Percentiles rank a stretch among this genome's conserved stretches.
These are phyloP conservation scores for Lolium perenne DNA, from an alignment of 176 grass and related monocot genomes.

Conservation along the genomic window DNA sequence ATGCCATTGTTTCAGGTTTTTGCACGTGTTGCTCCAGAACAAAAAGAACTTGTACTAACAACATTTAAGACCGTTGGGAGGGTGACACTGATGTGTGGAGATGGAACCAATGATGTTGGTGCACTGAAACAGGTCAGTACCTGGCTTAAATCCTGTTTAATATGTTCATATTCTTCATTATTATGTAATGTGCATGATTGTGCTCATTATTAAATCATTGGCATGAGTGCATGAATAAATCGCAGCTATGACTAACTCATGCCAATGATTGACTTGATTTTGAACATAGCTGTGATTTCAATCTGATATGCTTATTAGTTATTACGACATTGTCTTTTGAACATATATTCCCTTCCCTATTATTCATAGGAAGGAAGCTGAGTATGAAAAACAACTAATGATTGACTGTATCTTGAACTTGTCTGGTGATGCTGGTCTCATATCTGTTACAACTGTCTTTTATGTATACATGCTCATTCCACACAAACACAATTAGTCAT, in stretches of 20 bases:
- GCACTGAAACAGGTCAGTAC: constrained; percentile 88
- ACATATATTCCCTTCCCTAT: neutral
- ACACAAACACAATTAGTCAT: neutral
- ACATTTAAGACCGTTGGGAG: constrained; percentile 97
- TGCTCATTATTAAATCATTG: neutral
- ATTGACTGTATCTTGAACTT: neutral
- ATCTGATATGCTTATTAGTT: constrained; percentile 19
- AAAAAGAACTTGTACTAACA: constrained; percentile 99
- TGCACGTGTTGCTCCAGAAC: constrained; percentile 95
- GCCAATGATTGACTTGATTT: constrained; percentile 7
- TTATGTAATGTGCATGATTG: neutral
- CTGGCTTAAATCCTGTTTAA: neutral
- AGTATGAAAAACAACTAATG: constrained; percentile 11
- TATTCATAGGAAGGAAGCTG: neutral
- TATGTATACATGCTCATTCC: neutral
- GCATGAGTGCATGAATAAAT: too few relatives aligned
- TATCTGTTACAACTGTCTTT: constrained; percentile 1
- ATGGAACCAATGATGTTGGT: constrained; percentile 99
- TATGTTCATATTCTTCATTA: constrained; percentile 19
- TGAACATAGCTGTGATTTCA: neutral
- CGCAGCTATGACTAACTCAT: neutral
- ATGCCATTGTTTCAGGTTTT: constrained; percentile 73
- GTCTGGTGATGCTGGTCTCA: constrained; percentile 2
- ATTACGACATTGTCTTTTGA: neutral
- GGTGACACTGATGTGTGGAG: constrained; percentile 98